These are phyloP conservation scores for Circinella umbellata DNA, from an alignment of 371 early-diverging fungal species.

Conservation along the genomic window DNA sequence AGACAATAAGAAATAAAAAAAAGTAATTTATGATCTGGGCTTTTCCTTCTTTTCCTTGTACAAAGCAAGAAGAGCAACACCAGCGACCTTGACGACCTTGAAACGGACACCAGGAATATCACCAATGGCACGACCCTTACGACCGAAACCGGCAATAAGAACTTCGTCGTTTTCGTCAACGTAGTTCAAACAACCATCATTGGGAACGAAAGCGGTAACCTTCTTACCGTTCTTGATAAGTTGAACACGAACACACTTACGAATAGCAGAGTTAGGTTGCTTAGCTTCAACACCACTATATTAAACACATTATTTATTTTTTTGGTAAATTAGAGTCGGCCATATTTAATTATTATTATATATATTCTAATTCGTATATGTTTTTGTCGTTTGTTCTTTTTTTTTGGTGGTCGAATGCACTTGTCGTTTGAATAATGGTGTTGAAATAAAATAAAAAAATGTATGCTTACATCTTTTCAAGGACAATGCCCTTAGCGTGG, in stretches of 20 bases:
- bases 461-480: conserved; percentile 95
- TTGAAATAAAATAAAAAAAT: not conserved
- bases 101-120: conserved; percentile 99
- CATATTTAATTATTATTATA: too few species aligned
- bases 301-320: not conserved
- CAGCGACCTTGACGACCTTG: conserved; percentile 99
- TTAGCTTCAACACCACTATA: conserved; percentile 99
- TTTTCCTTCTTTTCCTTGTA: conserved; percentile 99
- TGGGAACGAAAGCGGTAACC: conserved; percentile 99
- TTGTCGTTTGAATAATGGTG: not conserved
- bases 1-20: not conserved
- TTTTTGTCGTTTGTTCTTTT: not conserved
- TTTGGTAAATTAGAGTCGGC: too few species aligned
- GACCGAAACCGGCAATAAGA: conserved; percentile 97
- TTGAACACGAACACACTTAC: conserved; percentile 99
- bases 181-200: conserved; percentile 99
- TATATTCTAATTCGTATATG: too few species aligned
- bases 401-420: not conserved
- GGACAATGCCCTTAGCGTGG: conserved; percentile 99
- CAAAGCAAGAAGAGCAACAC: conserved; percentile 98
- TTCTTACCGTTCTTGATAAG: conserved; percentile 99
- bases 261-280: conserved; percentile 99
- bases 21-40: conserved; percentile 87
- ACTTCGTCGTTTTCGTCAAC: conserved; percentile 99
- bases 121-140: conserved; percentile 90